A percentile compares a stretch with the other conserved stretches of the same genome.
phyloP scores from a whole-genome alignment of 1,139 yeast species.

The Spathaspora sp. region DNA sequence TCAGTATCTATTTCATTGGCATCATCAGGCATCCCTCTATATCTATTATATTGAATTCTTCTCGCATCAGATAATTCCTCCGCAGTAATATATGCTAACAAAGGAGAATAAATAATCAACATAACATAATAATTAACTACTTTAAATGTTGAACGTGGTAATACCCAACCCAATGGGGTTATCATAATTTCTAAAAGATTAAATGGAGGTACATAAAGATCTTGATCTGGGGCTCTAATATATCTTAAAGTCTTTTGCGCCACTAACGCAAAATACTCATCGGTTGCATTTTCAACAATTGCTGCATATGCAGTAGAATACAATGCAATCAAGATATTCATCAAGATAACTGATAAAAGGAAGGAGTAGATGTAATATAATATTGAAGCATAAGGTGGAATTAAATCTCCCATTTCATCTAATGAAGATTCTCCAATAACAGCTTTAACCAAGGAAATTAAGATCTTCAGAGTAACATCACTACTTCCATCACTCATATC shows the following conservation, averaged over 20 bases:
- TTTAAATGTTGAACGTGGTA: slow-evolving; percentile 27
- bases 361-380: slow-evolving; percentile 77
- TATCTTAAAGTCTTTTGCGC: slow-evolving; percentile 83
- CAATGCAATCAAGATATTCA: slow-evolving; percentile 81
- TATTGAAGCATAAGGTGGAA: slow-evolving; percentile 81
- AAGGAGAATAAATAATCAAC: slow-evolving; percentile 68
- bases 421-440: slow-evolving; percentile 75
- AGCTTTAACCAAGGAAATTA: slow-evolving; percentile 66
- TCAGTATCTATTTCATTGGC: slow-evolving; percentile 77
- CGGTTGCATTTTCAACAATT: slow-evolving; percentile 76
- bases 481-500: slow-evolving; percentile 85
- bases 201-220: slow-evolving; percentile 83
- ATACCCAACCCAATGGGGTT: slow-evolving; percentile 31
- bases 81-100: slow-evolving; percentile 57
- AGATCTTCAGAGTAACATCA: slow-evolving; percentile 67
- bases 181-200: slow-evolving; percentile 66
- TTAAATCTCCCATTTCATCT: slow-evolving; percentile 65
- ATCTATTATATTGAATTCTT: slow-evolving; percentile 70
- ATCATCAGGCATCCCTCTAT: slow-evolving; percentile 68
- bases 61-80: slow-evolving; percentile 67
- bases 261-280: slow-evolving; percentile 73
- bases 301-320: slow-evolving; percentile 82
- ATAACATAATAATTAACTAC: slow-evolving; percentile 52
- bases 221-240: slow-evolving; percentile 85
- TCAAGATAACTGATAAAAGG: slow-evolving; percentile 66